These are phyloP conservation scores for Colletotrichum sp. DNA, from an alignment of 2,329 filamentous ascomycete species.

Conservation along the genomic window DNA sequence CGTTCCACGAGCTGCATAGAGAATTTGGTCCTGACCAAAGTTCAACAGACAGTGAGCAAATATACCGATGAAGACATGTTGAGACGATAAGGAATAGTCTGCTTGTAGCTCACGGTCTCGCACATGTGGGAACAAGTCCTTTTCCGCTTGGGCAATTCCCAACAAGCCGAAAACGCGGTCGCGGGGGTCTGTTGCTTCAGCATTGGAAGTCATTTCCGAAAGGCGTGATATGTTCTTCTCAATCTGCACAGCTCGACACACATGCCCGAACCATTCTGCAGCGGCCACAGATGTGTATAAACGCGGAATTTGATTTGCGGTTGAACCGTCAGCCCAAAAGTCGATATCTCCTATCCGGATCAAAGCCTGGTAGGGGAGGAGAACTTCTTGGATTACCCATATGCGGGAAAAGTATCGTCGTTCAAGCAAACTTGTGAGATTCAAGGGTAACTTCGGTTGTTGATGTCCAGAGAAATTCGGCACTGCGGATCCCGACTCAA, in stretches of 20 bases:
- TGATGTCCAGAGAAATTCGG: background rate
- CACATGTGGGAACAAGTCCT: accelerated
- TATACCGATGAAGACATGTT: background rate
- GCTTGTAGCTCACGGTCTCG: background rate
- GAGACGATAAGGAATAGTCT: background rate
- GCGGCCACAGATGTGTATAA: background rate
- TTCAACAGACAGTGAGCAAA: background rate
- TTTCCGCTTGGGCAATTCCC: background rate
- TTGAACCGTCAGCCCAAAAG: background rate
- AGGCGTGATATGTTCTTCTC: background rate
- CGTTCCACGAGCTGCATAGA: background rate
- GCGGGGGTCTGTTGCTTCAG: background rate
- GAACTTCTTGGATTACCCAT: background rate
- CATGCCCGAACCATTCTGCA: background rate
- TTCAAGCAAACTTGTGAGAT: constrained; percentile 10
- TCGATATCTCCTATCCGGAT: background rate
- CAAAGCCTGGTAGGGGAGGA: background rate
- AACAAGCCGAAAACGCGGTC: background rate
- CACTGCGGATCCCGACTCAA: background rate
- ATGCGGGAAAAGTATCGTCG: background rate
- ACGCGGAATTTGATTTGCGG: background rate
- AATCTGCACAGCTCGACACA: background rate
- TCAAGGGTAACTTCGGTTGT: background rate
- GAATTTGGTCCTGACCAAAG: background rate
- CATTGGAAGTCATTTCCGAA: background rate